Percentiles rank a stretch among this genome's conserved stretches.
phyloP scores from a whole-genome alignment of 1,284 basidiomycete genomes.

The Cryptococcus jaspeensis region DNA sequence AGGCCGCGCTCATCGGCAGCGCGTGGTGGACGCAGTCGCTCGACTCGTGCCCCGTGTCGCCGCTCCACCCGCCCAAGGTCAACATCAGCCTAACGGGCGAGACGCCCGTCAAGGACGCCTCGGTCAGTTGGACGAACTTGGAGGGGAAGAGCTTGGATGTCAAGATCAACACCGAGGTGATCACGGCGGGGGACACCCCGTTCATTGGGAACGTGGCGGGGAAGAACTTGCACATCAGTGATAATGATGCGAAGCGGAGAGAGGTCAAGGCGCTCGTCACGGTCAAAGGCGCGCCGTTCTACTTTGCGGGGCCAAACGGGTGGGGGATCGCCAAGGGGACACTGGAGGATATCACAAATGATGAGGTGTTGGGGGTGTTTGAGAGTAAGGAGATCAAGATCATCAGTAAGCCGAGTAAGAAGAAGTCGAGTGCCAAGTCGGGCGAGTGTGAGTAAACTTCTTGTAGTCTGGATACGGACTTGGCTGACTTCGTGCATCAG shows the following conservation, averaged over 20 bases:
- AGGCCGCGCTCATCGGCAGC: constrained; percentile 89
- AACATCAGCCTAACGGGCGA: constrained; percentile 91
- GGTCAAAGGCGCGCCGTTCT: constrained; percentile 73
- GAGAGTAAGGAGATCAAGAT: constrained; percentile 92
- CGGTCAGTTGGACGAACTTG: constrained; percentile 43
- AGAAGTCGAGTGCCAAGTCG: constrained; percentile 88
- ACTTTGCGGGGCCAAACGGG: constrained; percentile 28
- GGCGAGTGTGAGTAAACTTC: constrained; percentile 82
- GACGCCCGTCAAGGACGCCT: constrained; percentile 63
- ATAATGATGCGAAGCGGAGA: constrained; percentile 55
- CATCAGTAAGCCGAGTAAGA: constrained; percentile 95
- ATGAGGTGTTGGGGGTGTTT: constrained; percentile 72
- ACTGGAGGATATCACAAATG: constrained; percentile 70
- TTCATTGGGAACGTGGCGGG: constrained; percentile 48
- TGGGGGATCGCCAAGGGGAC: constrained; percentile 32
- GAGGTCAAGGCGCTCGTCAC: constrained; percentile 87
- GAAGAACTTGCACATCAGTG: constrained; percentile 48
- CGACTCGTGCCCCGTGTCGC: constrained; percentile 39
- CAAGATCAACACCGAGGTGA: constrained; percentile 33
- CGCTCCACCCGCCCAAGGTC: constrained; percentile 68
- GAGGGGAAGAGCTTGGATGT: constrained; percentile 42
- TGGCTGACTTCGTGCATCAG: constrained; percentile 51
- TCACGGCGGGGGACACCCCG: constrained; percentile 35
- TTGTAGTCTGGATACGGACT: neutral
- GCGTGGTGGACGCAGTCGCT: constrained; percentile 72